Conservation (phyloP, 2,329 filamentous ascomycete genomes). For the Monosporascus sp. region DNA sequence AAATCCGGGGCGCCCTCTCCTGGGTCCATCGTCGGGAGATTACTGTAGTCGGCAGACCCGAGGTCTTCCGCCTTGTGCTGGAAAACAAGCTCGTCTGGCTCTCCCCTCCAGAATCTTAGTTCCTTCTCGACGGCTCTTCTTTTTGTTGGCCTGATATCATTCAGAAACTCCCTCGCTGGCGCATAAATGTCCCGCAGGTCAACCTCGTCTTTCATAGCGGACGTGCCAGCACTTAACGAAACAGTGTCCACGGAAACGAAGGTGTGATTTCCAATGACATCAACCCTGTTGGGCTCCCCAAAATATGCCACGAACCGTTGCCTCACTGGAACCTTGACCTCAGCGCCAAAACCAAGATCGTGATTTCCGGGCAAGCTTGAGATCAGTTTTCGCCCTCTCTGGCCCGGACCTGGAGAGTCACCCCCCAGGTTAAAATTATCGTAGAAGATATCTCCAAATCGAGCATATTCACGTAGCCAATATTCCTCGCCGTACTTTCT, state of each 20-base stretch:
- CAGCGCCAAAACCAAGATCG: constrained; percentile 83
- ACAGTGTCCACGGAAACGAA: constrained; percentile 89
- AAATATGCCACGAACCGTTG: constrained; percentile 84
- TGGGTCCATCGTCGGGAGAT: constrained; percentile 35
- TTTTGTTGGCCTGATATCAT: constrained; percentile 59
- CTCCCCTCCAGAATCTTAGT: constrained; percentile 58
- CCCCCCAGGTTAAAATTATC: constrained; percentile 59
- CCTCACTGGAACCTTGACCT: constrained; percentile 74
- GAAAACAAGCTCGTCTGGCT: constrained; percentile 50
- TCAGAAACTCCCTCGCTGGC: constrained; percentile 72
- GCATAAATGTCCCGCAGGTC: constrained; percentile 63
- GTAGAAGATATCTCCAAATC: constrained; percentile 84
- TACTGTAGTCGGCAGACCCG: constrained; percentile 39
- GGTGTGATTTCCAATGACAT: constrained; percentile 90
- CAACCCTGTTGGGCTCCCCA: constrained; percentile 84
- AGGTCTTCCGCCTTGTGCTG: constrained; percentile 56
- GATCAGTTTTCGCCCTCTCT: constrained; percentile 70
- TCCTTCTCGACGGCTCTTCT: constrained; percentile 64
- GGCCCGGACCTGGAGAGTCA: constrained; percentile 48
- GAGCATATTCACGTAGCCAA: constrained; percentile 80
- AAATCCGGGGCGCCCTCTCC: constrained; percentile 54
- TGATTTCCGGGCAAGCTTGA: constrained; percentile 90
- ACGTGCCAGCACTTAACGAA: constrained; percentile 70
- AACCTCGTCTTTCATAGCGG: constrained; percentile 43
- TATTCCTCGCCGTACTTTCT: constrained; percentile 73